Evolutionary conservation across 768 basidiomycete species (phyloP).

Genomic region (Imleria badia): DNA sequence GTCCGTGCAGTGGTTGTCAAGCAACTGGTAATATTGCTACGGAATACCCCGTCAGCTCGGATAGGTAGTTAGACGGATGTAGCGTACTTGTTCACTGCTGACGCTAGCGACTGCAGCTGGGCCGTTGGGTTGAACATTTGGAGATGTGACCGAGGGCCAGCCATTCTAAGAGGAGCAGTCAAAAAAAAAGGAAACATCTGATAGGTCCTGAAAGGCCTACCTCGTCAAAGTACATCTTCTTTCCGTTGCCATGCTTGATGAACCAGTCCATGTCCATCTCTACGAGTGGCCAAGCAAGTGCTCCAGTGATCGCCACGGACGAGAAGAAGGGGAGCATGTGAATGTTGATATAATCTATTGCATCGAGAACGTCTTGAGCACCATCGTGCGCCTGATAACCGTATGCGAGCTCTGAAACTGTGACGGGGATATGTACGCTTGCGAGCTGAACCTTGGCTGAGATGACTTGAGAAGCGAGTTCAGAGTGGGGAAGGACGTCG

Average conservation of each 20-base stretch:
- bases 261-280: slow-evolving; percentile 65
- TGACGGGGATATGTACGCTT: slow-evolving; percentile 58
- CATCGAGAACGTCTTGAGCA: slow-evolving; percentile 53
- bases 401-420: slow-evolving; percentile 66
- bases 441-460: slow-evolving; percentile 49
- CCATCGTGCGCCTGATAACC: slow-evolving; percentile 55
- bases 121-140: slow-evolving; percentile 65
- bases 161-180: slow-evolving; percentile 53
- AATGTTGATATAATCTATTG: slow-evolving; percentile 62
- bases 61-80: background rate
- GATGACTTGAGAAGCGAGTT: slow-evolving; percentile 52
- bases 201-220: slow-evolving; percentile 32
- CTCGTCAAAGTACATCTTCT: slow-evolving; percentile 77
- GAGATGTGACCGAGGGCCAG: slow-evolving; percentile 69
- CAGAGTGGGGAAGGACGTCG: slow-evolving; percentile 45
- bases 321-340: slow-evolving; percentile 75
- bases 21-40: slow-evolving; percentile 55
- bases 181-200: background rate
- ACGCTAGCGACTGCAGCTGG: slow-evolving; percentile 58
- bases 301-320: slow-evolving; percentile 38
- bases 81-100: slow-evolving; percentile 55
- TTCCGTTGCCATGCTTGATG: slow-evolving; percentile 56
- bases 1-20: slow-evolving; percentile 62
- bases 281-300: slow-evolving; percentile 63
- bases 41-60: background rate